A percentile compares a stretch with the other conserved stretches of the same genome.
Conservation (phyloP, 2,329 filamentous ascomycete genomes). For the Anthostomella pinea region DNA sequence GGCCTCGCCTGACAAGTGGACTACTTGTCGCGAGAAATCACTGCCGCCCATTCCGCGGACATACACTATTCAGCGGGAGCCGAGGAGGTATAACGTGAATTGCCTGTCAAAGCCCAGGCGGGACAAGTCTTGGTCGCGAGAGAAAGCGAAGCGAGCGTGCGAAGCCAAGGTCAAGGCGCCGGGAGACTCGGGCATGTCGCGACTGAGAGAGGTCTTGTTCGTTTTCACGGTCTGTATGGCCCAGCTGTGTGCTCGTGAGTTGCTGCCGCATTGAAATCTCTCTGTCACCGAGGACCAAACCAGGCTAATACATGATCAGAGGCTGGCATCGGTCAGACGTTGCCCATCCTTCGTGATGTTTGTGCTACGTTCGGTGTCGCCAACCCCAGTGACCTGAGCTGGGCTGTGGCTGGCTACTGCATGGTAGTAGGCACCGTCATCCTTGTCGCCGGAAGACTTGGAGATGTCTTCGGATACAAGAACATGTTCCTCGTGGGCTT, state of each 20-base stretch:
- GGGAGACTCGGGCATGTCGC: constrained; percentile 9
- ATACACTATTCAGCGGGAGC: constrained; percentile 6
- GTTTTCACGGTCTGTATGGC: constrained; percentile 44
- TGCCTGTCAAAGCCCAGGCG: constrained; percentile 6
- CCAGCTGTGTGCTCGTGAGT: constrained; percentile 40
- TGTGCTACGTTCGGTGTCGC: constrained; percentile 43
- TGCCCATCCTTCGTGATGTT: constrained; percentile 49
- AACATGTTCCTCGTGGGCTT: constrained; percentile 52
- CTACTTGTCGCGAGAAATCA: constrained; percentile 3
- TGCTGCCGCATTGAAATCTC: neutral
- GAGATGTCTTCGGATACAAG: constrained; percentile 57
- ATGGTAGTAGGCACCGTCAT: constrained; percentile 57
- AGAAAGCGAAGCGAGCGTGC: constrained; percentile 1
- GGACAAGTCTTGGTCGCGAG: constrained; percentile 10
- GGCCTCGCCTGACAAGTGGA: constrained; percentile 3
- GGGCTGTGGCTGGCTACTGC: constrained; percentile 57
- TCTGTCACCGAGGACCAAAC: neutral
- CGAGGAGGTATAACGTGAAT: constrained; percentile 2
- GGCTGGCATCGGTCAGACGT: constrained; percentile 42
- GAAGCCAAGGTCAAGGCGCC: constrained; percentile 1
- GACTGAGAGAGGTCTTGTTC: constrained; percentile 35
- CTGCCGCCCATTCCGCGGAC: constrained; percentile 11
- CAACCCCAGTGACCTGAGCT: constrained; percentile 45
- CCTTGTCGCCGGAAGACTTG: constrained; percentile 53
- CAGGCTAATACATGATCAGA: constrained; percentile 26